These are phyloP conservation scores for Pulveroboletus ridleyi DNA, from an alignment of 1,284 basidiomycete species.

Conservation along the genomic window DNA sequence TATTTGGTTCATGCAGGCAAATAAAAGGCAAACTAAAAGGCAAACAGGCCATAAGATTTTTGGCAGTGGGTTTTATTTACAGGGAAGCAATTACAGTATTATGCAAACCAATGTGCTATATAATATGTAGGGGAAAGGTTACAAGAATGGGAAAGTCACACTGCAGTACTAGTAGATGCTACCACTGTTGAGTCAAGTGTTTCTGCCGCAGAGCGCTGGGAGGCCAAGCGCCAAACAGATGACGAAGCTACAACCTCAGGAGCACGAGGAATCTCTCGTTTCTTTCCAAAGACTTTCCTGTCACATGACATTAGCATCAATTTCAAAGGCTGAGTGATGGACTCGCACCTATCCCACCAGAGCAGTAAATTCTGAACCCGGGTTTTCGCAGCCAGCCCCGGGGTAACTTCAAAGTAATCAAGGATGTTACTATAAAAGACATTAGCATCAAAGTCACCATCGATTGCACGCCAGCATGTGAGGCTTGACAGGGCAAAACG, in stretches of 20 bases:
- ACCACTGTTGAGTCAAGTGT: too few species aligned
- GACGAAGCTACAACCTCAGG: neutral
- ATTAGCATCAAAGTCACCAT: neutral
- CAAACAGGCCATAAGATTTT: too few species aligned
- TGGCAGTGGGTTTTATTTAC: too few species aligned
- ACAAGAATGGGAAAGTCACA: too few species aligned
- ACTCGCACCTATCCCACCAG: neutral
- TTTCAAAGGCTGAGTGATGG: slow-evolving; percentile 12
- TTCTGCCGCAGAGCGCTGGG: neutral
- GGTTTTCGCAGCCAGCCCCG: neutral
- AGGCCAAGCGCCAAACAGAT: neutral
- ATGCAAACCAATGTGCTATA: too few species aligned
- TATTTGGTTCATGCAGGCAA: too few species aligned
- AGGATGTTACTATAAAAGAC: neutral
- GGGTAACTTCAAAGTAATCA: neutral
- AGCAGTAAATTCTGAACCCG: neutral
- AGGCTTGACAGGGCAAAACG: neutral
- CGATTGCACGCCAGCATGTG: neutral
- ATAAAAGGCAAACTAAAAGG: too few species aligned
- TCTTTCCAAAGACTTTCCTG: neutral
- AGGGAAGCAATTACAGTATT: too few species aligned
- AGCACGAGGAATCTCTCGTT: neutral
- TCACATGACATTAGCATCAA: neutral
- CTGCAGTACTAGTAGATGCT: too few species aligned
- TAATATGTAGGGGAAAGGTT: too few species aligned